Evolutionary conservation across 257 asterid species (phyloP).

Genomic region (Plantago ovata): DNA sequence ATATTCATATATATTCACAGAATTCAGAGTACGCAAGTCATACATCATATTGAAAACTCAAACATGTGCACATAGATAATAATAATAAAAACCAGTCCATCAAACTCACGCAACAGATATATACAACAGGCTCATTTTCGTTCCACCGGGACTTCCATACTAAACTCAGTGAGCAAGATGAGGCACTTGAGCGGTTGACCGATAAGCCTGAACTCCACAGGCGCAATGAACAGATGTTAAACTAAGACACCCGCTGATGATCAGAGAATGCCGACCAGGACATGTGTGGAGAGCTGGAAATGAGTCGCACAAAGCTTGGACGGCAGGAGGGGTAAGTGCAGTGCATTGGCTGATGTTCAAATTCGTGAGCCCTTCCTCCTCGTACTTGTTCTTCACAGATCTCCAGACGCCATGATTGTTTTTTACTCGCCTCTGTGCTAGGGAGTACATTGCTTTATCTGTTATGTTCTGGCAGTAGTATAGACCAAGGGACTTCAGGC

Average conservation of each 20-base stretch:
- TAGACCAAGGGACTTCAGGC: constrained; percentile 73
- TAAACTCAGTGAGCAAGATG: constrained; percentile 62
- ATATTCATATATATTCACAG: neutral
- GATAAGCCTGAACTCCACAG: constrained; percentile 66
- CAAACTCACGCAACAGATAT: neutral
- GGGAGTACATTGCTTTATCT: constrained; percentile 82
- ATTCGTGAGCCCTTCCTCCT: constrained; percentile 81
- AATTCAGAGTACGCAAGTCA: neutral
- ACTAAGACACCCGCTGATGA: constrained; percentile 87
- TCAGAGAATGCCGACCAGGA: constrained; percentile 77
- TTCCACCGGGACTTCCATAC: neutral
- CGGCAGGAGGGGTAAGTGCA: constrained; percentile 95
- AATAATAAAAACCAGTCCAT: constrained; percentile 1
- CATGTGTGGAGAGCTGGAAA: constrained; percentile 95
- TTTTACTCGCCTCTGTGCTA: constrained; percentile 74
- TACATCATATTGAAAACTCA: constrained; percentile 1
- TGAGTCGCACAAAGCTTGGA: constrained; percentile 92
- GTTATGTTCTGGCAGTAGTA: constrained; percentile 92
- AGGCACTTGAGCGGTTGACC: constrained; percentile 37
- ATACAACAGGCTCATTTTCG: constrained; percentile 3
- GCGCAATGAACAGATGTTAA: constrained; percentile 86
- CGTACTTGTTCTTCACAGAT: constrained; percentile 53
- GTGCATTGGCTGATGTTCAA: constrained; percentile 98
- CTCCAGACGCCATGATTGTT: constrained; percentile 58
- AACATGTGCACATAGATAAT: neutral